Evolutionary conservation across 768 basidiomycete species (phyloP).

Genomic region (Chalciporus chontae): DNA sequence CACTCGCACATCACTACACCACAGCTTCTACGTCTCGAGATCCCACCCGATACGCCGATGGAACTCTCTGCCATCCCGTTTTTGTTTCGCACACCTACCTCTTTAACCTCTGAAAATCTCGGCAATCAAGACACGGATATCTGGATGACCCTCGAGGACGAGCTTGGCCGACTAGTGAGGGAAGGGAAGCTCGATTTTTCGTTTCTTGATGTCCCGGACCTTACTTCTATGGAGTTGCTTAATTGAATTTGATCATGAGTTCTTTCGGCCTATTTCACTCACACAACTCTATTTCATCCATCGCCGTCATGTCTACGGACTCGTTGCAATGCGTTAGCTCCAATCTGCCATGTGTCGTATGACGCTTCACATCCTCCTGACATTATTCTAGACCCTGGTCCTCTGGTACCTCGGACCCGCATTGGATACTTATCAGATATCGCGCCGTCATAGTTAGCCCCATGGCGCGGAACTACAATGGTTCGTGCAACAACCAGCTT

Average conservation of each 20-base stretch:
- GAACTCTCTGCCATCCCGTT: slow-evolving; percentile 32
- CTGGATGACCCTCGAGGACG: slow-evolving; percentile 21
- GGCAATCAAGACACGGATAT: background rate
- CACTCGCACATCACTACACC: background rate
- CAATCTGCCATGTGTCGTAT: background rate
- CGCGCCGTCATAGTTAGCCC: too few species aligned
- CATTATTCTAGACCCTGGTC: too few species aligned
- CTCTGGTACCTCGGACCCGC: too few species aligned
- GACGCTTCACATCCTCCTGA: too few species aligned
- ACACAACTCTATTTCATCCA: background rate
- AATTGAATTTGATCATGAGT: slow-evolving; percentile 4
- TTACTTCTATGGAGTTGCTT: slow-evolving; percentile 12
- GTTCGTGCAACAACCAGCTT: slow-evolving; percentile 26
- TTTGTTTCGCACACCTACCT: slow-evolving; percentile 23
- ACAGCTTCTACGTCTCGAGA: slow-evolving; percentile 8
- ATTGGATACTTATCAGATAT: too few species aligned
- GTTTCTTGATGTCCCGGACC: slow-evolving; percentile 19
- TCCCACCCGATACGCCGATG: slow-evolving; percentile 9
- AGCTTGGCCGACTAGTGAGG: slow-evolving; percentile 17
- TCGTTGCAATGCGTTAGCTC: background rate
- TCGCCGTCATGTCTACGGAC: background rate
- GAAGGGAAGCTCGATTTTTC: slow-evolving; percentile 26
- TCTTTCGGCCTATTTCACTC: slow-evolving; percentile 3
- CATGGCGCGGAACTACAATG: slow-evolving; percentile 18
- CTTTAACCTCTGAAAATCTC: background rate